Base-by-base conservation (phyloP, 2,329 filamentous ascomycete genomes). In the Paecilomyces sp. region DNA sequence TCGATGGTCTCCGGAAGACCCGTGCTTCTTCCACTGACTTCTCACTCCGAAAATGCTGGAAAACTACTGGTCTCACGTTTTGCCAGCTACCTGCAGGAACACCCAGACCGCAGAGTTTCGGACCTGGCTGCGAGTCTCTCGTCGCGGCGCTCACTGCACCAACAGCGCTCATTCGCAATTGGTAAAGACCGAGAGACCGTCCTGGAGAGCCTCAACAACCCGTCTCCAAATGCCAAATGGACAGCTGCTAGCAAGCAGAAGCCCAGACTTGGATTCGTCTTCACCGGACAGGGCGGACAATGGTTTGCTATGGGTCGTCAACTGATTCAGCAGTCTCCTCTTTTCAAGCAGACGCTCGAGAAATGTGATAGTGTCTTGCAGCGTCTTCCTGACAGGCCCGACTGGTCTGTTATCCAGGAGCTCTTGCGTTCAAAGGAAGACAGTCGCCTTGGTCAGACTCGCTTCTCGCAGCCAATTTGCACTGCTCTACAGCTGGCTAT, bases 281-380 rank as follows among this genome's bases (percentile, higher is more conserved):
- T 72, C 50, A 72, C 70, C 15, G 70, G 71, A 0, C 71, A 73
- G 53, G 71, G 70, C 12, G 66, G 70, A 0, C 71, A 73, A 34
- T 72, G 70, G 70, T 60, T 66, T n/a, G 31, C 51, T 6, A 73
- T 73, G 71, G 70, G 68, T 56, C 3, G 53, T 11, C 18, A 51
- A 13, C 57, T 59, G 9, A 50, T 55, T 13, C 15, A 31, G 53
- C 13, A 30, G 15, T 50, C 22, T 8, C 50, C 53, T 9, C 30
- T 53, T 22, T 57, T 22, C 31, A 50, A 53, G 41, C 22, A 52
- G 47, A 57, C n/a, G 33, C 50, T 47, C 22, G 36, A 18, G 33
- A 28, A 8, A 15, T 61, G 18, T 34, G 50, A 54, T 52, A 55
- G 33, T 8, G 58, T 18, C 33, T 50, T 59, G 50, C 33, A 56